Evolutionary conservation across 805 yeast genomes (phyloP).

Genomic region (Wickerhamomyces rabaulensis): DNA sequence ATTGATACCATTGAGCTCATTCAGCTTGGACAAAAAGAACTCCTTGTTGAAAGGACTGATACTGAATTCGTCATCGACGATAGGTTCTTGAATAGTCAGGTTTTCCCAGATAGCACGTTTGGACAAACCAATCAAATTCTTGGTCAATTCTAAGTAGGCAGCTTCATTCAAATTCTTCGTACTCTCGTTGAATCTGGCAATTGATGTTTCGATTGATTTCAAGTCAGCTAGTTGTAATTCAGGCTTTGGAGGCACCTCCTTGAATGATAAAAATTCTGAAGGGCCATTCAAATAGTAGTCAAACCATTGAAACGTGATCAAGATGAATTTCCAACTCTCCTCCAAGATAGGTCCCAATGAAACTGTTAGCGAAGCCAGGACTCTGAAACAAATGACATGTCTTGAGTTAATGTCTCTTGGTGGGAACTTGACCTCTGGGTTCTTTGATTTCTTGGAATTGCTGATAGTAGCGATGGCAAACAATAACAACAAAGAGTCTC

Average conservation of each 20-base stretch:
- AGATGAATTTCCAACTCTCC: slow-evolving; percentile 58
- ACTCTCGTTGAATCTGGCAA: slow-evolving; percentile 58
- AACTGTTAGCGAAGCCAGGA: slow-evolving; percentile 67
- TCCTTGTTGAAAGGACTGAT: slow-evolving; percentile 50
- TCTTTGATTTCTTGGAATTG: slow-evolving; percentile 26
- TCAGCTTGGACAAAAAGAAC: slow-evolving; percentile 49
- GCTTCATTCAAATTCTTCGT: slow-evolving; percentile 47
- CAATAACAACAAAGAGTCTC: slow-evolving; percentile 53
- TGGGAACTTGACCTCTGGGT: slow-evolving; percentile 19
- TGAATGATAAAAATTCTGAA: slow-evolving; percentile 30
- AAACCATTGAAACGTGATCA: slow-evolving; percentile 73
- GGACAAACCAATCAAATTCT: slow-evolving; percentile 42
- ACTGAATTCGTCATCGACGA: slow-evolving; percentile 16
- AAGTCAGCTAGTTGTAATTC: slow-evolving; percentile 41
- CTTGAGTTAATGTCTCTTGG: slow-evolving; percentile 53
- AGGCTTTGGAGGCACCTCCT: slow-evolving; percentile 38
- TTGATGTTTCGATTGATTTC: slow-evolving; percentile 47
- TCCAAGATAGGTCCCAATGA: slow-evolving; percentile 76
- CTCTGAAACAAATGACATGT: slow-evolving; percentile 72
- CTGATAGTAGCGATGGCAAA: slow-evolving; percentile 42
- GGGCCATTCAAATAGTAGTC: slow-evolving; percentile 67
- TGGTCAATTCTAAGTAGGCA: slow-evolving; percentile 45
- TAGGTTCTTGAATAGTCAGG: slow-evolving; percentile 17
- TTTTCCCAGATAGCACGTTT: slow-evolving; percentile 16
- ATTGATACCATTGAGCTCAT: slow-evolving; percentile 47